phyloP scores from a whole-genome alignment of 2,329 filamentous ascomycete genomes.

The Lachnellula occidentalis region DNA sequence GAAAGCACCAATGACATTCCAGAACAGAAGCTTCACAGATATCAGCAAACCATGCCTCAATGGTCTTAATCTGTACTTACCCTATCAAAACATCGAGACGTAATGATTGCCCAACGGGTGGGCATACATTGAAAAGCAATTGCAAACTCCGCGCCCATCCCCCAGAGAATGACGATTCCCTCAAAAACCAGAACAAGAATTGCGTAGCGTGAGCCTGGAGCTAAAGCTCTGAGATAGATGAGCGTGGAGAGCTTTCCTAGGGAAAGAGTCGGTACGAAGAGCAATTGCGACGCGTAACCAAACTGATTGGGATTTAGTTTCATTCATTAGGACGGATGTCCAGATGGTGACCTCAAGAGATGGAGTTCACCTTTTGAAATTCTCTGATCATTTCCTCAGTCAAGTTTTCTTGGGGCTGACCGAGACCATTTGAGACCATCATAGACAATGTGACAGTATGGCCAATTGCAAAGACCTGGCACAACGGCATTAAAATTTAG shows the following conservation, averaged over 20 bases:
- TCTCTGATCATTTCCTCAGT: background rate
- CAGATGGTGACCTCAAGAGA: background rate
- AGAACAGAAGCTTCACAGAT: constrained; percentile 28
- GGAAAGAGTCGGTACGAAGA: constrained; percentile 26
- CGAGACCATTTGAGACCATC: constrained; percentile 18
- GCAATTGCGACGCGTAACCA: constrained; percentile 25
- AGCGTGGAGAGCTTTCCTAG: constrained; percentile 26
- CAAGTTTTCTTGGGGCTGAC: constrained; percentile 11
- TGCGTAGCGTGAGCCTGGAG: constrained; percentile 12
- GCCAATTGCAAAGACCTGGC: background rate
- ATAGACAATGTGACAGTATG: constrained; percentile 7
- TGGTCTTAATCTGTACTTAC: constrained; percentile 5
- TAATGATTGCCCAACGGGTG: constrained; percentile 22
- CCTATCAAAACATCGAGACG: constrained; percentile 20
- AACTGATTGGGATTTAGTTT: constrained; percentile 10
- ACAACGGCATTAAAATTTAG: background rate
- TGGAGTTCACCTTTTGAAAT: constrained; percentile 17
- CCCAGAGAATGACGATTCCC: constrained; percentile 20
- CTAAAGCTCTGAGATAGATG: constrained; percentile 20
- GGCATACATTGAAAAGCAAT: constrained; percentile 27
- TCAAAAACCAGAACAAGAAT: constrained; percentile 12
- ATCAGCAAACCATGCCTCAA: background rate
- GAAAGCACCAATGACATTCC: constrained; percentile 44
- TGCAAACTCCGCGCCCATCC: constrained; percentile 18
- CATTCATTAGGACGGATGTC: background rate